Percentiles rank a stretch among this genome's conserved stretches.
Evolutionary conservation across 257 asterid genomes (phyloP).

Genomic region (Plectranthus barbatus): DNA sequence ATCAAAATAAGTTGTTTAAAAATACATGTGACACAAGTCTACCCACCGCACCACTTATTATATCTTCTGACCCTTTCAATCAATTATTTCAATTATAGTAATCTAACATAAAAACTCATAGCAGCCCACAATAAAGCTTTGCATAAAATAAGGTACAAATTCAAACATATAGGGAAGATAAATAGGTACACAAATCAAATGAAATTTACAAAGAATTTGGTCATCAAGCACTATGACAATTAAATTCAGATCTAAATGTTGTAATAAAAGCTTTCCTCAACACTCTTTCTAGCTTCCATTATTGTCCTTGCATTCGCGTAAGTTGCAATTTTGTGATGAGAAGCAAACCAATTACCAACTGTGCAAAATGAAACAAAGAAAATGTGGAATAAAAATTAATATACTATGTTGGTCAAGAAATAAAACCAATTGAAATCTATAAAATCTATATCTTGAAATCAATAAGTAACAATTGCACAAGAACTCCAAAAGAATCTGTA

Average conservation of each 20-base stretch:
- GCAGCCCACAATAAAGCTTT: no score
- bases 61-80: no score
- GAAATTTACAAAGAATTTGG: no score
- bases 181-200: no score
- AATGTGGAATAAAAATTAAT: background rate
- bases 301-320: conserved; percentile 93
- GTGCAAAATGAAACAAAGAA: background rate
- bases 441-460: background rate
- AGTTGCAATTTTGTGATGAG: conserved; percentile 48
- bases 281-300: conserved; percentile 84
- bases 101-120: no score
- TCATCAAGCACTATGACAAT: no score
- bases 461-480: background rate
- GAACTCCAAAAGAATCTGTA: background rate
- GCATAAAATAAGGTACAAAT: no score
- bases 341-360: background rate
- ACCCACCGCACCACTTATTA: no score
- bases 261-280: conserved; percentile 57
- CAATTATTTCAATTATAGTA: no score
- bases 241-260: conserved; percentile 61
- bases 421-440: background rate
- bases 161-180: no score
- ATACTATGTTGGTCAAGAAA: background rate
- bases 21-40: no score
- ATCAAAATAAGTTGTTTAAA: no score